A percentile compares a stretch with the other conserved stretches of the same genome.
phyloP scores from a whole-genome alignment of 345 rosid genomes.

The Iberis pinnata region DNA sequence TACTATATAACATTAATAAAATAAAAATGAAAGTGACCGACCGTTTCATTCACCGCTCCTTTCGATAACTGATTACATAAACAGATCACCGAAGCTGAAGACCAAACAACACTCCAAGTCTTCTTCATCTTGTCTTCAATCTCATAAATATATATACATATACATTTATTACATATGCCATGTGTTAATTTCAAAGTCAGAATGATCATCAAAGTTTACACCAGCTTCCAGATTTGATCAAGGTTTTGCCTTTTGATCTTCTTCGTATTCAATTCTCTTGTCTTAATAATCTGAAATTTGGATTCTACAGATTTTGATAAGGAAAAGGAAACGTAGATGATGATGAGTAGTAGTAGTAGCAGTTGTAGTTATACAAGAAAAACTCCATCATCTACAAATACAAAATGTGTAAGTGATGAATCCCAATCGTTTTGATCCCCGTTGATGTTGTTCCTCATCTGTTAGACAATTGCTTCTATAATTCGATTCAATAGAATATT shows the following conservation, averaged over 20 bases:
- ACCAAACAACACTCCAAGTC: conserved; percentile 23
- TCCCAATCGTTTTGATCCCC: no score
- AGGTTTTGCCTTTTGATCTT: background rate
- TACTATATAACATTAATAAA: no score
- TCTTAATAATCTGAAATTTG: background rate
- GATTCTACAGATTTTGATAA: conserved; percentile 8
- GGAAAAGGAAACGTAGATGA: conserved; percentile 5
- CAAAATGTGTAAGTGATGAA: conserved; percentile 14
- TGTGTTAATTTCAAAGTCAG: no score
- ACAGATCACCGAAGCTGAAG: conserved; percentile 25
- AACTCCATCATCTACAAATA: background rate
- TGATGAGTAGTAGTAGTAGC: conserved; percentile 7
- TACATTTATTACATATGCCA: no score
- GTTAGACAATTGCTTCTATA: no score
- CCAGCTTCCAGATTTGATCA: background rate
- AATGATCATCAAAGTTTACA: no score
- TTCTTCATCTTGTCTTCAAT: conserved; percentile 26
- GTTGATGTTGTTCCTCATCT: no score
- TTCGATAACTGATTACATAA: background rate
- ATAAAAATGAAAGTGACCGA: conserved; percentile 13
- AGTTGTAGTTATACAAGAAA: conserved; percentile 9
- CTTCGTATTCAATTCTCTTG: background rate
- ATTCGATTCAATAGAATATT: no score
- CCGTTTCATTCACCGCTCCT: conserved; percentile 31
- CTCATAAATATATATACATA: conserved; percentile 6